phyloP scores from a whole-genome alignment of 1,284 basidiomycete genomes.

The Afroboletus lepidellus region DNA sequence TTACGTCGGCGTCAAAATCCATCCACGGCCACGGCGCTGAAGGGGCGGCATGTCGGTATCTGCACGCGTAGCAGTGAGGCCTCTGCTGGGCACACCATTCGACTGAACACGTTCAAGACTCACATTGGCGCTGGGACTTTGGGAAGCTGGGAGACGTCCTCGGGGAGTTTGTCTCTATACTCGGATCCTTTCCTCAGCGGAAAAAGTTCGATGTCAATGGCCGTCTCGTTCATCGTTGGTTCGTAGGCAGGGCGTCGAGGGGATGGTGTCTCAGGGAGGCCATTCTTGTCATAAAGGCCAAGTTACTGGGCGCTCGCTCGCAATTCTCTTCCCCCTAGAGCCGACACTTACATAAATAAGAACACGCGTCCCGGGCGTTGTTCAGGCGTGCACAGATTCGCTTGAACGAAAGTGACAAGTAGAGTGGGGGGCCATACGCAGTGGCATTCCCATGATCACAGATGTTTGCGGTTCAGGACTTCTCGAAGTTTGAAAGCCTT shows the following conservation, averaged over 20 bases:
- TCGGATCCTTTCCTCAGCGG: neutral
- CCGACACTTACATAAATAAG: no score
- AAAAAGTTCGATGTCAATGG: conserved; percentile 15
- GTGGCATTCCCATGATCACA: no score
- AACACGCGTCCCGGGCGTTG: no score
- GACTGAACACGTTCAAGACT: conserved; percentile 5
- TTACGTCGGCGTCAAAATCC: conserved; percentile 30
- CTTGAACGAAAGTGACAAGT: no score
- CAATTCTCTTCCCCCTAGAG: no score
- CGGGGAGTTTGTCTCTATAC: conserved; percentile 13
- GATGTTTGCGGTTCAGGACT: no score
- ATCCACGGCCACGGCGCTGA: conserved; percentile 42
- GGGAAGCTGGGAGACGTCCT: conserved; percentile 18
- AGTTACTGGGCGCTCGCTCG: conserved; percentile 8
- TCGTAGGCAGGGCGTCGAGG: neutral
- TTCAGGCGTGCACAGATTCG: no score
- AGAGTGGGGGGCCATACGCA: no score
- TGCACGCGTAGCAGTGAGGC: conserved; percentile 6
- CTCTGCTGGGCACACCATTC: neutral
- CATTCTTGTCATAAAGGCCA: no score
- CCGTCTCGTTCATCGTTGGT: neutral
- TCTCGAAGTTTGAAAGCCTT: no score
- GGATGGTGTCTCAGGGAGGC: no score
- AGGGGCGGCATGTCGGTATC: conserved; percentile 37
- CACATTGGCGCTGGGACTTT: conserved; percentile 31